Evolutionary conservation across 805 yeast species (phyloP).

Genomic region (Debaryomyces tyrocola): DNA sequence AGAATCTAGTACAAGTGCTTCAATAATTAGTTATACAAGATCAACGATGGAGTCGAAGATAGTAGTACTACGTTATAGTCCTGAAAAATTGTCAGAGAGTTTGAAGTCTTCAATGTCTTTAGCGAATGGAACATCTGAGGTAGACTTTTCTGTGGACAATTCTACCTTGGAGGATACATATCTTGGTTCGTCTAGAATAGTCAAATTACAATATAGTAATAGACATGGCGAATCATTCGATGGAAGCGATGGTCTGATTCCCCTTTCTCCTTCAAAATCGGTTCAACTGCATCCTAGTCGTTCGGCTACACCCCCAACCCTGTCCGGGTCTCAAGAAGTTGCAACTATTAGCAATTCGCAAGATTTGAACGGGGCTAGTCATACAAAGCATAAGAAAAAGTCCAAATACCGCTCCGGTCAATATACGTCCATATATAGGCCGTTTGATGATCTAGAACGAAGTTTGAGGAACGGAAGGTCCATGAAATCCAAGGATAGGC

Average conservation of each 20-base stretch:
- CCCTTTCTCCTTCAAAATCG: not conserved
- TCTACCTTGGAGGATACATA: not conserved
- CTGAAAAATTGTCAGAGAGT: conserved; percentile 2
- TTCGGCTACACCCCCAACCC: not conserved
- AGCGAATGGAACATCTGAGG: not conserved
- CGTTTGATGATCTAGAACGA: too few relatives aligned
- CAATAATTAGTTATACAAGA: not conserved
- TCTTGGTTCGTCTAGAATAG: conserved; percentile 5
- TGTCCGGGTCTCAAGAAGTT: conserved; percentile 2
- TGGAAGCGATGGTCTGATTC: not conserved
- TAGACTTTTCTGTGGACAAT: not conserved
- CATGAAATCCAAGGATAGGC: too few relatives aligned
- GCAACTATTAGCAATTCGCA: conserved; percentile 3
- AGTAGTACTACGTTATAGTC: conserved; percentile 11
- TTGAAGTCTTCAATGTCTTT: not conserved
- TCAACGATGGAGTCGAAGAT: conserved; percentile 4
- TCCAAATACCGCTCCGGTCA: too few relatives aligned
- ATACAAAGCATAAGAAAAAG: too few relatives aligned
- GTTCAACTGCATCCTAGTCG: not conserved
- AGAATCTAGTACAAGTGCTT: too few relatives aligned
- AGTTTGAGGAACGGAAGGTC: too few relatives aligned
- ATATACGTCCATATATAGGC: too few relatives aligned
- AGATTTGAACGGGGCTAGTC: not conserved
- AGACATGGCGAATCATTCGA: not conserved
- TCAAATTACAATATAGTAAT: conserved; percentile 7